These are phyloP conservation scores for Xerocomellus chrysenteron DNA, from an alignment of 768 basidiomycete species.

Conservation along the genomic window DNA sequence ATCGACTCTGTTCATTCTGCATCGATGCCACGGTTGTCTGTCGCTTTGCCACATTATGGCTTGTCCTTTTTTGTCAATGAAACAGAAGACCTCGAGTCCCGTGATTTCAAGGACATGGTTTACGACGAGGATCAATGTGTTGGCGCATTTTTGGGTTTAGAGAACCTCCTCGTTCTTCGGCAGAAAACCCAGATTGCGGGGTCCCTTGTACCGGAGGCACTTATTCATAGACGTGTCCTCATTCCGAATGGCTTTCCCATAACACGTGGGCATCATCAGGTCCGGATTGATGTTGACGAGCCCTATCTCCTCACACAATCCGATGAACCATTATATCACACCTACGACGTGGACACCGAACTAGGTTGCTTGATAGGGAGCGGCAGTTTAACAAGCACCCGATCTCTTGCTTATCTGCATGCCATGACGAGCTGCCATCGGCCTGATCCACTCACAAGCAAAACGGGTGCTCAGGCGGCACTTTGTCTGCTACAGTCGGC, in stretches of 20 bases:
- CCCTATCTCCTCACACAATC: no score
- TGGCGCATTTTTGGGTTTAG: slow-evolving; percentile 43
- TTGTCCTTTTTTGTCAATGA: slow-evolving; percentile 38
- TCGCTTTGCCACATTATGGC: slow-evolving; percentile 36
- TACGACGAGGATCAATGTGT: slow-evolving; percentile 37
- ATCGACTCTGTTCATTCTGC: not conserved
- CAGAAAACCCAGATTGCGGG: not conserved
- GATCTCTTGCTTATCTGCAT: not conserved
- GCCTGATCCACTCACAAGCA: not conserved
- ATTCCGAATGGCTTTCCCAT: not conserved
- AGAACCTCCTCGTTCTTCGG: slow-evolving; percentile 30
- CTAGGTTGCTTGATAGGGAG: not conserved
- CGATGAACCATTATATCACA: not conserved
- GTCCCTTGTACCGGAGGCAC: not conserved
- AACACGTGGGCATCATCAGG: not conserved
- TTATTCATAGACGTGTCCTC: not conserved
- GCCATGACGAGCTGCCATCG: not conserved
- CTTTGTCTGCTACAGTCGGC: not conserved
- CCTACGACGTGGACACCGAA: not conserved
- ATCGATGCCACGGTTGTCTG: not conserved
- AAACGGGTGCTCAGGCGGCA: not conserved
- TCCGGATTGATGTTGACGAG: no score
- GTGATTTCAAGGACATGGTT: slow-evolving; percentile 38
- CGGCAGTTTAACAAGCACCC: not conserved
- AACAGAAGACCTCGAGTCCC: slow-evolving; percentile 32